Conservation (phyloP, 257 asterid species). For the Jacaranda mimosifolia region DNA sequence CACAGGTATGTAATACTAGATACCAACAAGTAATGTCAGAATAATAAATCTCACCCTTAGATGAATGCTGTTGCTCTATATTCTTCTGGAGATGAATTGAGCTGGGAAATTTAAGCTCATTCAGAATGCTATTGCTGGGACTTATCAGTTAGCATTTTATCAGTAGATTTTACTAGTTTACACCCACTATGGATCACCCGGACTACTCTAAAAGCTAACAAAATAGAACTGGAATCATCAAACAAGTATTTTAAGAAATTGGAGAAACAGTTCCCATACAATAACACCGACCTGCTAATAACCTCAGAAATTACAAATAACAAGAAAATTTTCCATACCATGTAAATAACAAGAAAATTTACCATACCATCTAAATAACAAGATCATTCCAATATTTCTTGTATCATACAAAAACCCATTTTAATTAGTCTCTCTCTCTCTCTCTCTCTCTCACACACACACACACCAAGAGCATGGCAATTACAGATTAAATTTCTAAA, state of each 20-base stretch:
- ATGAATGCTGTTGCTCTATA: neutral
- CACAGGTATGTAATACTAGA: conserved; percentile 8
- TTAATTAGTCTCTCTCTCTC: neutral
- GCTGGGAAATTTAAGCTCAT: conserved; percentile 14
- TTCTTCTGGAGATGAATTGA: neutral
- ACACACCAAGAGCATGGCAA: neutral
- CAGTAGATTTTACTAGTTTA: neutral
- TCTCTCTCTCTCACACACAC: neutral
- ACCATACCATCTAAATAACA: conserved; percentile 16
- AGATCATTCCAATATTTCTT: conserved; percentile 12
- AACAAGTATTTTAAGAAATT: neutral
- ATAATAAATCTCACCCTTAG: neutral
- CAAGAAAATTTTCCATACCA: neutral
- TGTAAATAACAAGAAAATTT: neutral
- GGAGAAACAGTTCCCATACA: neutral
- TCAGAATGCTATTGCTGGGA: neutral
- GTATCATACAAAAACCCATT: neutral
- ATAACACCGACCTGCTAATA: neutral
- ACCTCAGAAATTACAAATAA: neutral
- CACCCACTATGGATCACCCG: conserved; percentile 21
- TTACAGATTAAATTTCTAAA: conserved; percentile 28
- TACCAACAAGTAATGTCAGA: neutral
- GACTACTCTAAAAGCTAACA: conserved; percentile 3
- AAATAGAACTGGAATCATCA: conserved; percentile 23
- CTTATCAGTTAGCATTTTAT: neutral